Conservation (phyloP, 2,329 filamentous ascomycete species). For the Fusarium nisikadoi region DNA sequence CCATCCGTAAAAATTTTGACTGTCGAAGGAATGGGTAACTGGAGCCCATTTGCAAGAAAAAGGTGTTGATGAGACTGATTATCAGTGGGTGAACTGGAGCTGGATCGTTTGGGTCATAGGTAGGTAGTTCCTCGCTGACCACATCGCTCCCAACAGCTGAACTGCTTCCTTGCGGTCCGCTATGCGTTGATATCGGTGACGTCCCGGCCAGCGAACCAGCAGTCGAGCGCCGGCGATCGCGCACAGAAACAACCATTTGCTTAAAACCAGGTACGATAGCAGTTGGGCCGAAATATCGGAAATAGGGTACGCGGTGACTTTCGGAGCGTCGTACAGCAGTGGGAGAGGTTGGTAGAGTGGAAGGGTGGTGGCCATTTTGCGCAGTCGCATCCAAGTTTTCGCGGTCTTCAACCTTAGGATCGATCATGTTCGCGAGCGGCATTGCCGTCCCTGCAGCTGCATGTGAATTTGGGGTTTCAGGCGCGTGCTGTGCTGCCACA, state of each 20-base stretch:
- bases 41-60: slow-evolving; percentile 84
- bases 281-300: slow-evolving; percentile 89
- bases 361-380: slow-evolving; percentile 12
- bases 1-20: slow-evolving; percentile 76
- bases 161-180: slow-evolving; percentile 51
- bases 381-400: slow-evolving; percentile 7
- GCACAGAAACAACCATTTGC: slow-evolving; percentile 86
- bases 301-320: slow-evolving; percentile 82
- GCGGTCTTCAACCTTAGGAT: slow-evolving; percentile 17
- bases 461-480: slow-evolving; percentile 23
- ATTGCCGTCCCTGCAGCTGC: slow-evolving; percentile 10
- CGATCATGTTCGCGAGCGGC: slow-evolving; percentile 18
- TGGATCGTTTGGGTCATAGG: slow-evolving; percentile 79
- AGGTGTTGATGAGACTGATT: slow-evolving; percentile 79
- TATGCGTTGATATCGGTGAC: slow-evolving; percentile 58
- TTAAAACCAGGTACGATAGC: slow-evolving; percentile 93
- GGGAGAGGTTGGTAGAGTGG: slow-evolving; percentile 49
- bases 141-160: slow-evolving; percentile 57
- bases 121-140: slow-evolving; percentile 67
- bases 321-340: slow-evolving; percentile 60
- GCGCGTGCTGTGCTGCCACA: slow-evolving; percentile 16
- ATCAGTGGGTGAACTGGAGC: slow-evolving; percentile 80
- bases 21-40: slow-evolving; percentile 86
- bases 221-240: slow-evolving; percentile 70
- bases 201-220: slow-evolving; percentile 66